Conservation (phyloP, 257 asterid genomes). For the Scutellaria minor region DNA sequence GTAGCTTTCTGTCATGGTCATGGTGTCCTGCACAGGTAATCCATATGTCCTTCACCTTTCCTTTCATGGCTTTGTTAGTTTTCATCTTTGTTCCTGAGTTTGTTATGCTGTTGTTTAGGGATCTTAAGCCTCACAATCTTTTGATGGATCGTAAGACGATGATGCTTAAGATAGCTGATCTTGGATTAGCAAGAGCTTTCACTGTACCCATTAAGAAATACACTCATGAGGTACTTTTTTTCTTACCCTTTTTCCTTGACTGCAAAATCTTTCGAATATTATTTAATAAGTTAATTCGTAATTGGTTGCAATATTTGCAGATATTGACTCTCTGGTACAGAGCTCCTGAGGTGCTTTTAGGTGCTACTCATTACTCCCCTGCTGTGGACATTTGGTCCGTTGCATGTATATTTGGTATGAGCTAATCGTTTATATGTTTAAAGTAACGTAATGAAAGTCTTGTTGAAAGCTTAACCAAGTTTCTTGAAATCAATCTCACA, state of each 20-base stretch:
- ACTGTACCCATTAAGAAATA: constrained; percentile 96
- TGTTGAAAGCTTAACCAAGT: neutral
- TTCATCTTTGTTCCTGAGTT: neutral
- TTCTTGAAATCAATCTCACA: constrained; percentile 36
- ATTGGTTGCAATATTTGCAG: constrained; percentile 43
- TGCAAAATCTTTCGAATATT: neutral
- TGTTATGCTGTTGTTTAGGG: constrained; percentile 52
- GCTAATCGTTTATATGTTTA: constrained; percentile 9
- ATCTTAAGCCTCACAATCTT: constrained; percentile 95
- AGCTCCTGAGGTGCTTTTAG: constrained; percentile 98
- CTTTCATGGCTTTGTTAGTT: neutral
- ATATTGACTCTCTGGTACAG: constrained; percentile 98
- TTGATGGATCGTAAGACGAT: constrained; percentile 93
- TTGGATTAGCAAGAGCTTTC: constrained; percentile 90
- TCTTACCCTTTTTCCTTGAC: neutral
- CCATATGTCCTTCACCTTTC: neutral
- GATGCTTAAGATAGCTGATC: constrained; percentile 96
- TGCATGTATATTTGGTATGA: constrained; percentile 91
- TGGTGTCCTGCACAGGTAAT: constrained; percentile 88
- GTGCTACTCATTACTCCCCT: constrained; percentile 94
- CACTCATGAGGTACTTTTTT: constrained; percentile 79
- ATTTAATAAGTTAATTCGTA: neutral
- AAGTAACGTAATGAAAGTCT: neutral
- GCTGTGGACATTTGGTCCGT: constrained; percentile 99
- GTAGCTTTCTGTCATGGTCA: constrained; percentile 98